These are phyloP conservation scores for Pichia sp. DNA, from an alignment of 1,139 yeast genomes.

Conservation along the genomic window DNA sequence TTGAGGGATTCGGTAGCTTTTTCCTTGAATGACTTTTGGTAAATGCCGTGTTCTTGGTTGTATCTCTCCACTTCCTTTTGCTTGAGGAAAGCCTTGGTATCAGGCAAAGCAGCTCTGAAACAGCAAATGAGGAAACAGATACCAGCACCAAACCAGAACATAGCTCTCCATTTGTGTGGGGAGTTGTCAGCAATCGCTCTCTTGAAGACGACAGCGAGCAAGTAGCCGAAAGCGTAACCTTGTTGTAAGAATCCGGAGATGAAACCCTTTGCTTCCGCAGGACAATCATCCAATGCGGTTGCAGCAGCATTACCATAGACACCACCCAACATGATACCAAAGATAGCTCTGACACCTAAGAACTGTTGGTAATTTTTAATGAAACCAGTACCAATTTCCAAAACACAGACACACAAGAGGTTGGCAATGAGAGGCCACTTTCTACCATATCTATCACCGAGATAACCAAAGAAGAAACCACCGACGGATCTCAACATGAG, in stretches of 20 bases:
- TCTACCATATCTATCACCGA: conserved; percentile 65
- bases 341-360: conserved; percentile 58
- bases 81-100: conserved; percentile 45
- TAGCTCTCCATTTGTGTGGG: conserved; percentile 60
- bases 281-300: conserved; percentile 62
- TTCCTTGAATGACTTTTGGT: conserved; percentile 22
- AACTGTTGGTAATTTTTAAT: conserved; percentile 57
- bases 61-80: conserved; percentile 28
- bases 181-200: conserved; percentile 52
- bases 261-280: conserved; percentile 54
- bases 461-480: conserved; percentile 59
- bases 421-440: conserved; percentile 61
- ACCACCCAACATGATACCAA: conserved; percentile 68
- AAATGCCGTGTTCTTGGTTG: conserved; percentile 25
- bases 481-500: conserved; percentile 78
- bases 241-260: conserved; percentile 64
- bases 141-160: conserved; percentile 78
- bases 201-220: conserved; percentile 56
- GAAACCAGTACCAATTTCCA: conserved; percentile 71
- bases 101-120: conserved; percentile 52
- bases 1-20: conserved; percentile 30
- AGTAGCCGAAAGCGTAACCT: conserved; percentile 67
- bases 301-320: conserved; percentile 63
- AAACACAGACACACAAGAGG: conserved; percentile 43
- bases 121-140: conserved; percentile 49